Evolutionary conservation across 768 basidiomycete species (phyloP).

Genomic region (Nidularia sp.): DNA sequence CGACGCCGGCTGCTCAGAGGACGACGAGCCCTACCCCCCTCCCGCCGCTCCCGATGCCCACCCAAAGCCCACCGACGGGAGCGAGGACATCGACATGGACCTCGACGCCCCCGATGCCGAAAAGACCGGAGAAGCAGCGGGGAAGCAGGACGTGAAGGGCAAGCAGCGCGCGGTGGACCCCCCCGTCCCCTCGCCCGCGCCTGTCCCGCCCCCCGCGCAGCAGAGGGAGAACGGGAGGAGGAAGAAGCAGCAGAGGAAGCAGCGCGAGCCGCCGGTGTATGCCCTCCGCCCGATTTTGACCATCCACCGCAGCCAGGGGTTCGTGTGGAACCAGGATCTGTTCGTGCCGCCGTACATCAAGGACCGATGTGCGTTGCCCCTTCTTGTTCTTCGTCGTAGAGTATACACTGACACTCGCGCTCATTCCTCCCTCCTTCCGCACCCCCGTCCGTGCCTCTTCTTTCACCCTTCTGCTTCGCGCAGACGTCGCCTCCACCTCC

Average conservation of each 20-base stretch:
- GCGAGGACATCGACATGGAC: slow-evolving; percentile 35
- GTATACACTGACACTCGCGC: slow-evolving; percentile 10
- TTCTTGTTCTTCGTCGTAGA: slow-evolving; percentile 11
- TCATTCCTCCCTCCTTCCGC: slow-evolving; percentile 1
- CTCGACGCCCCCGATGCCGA: slow-evolving; percentile 58
- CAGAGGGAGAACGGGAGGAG: slow-evolving; percentile 42
- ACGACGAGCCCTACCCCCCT: slow-evolving; percentile 57
- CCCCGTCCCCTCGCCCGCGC: too few relatives aligned
- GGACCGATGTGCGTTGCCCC: slow-evolving; percentile 69
- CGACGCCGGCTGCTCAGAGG: slow-evolving; percentile 70
- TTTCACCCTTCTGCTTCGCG: too few relatives aligned
- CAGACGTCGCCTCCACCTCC: slow-evolving; percentile 81
- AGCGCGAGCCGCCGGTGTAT: slow-evolving; percentile 36
- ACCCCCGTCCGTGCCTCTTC: too few relatives aligned
- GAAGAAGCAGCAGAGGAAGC: slow-evolving; percentile 50
- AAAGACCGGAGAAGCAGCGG: slow-evolving; percentile 29
- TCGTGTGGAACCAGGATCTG: slow-evolving; percentile 92
- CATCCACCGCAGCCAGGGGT: slow-evolving; percentile 83
- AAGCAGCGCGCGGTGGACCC: slow-evolving; percentile 78
- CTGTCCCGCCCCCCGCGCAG: too few relatives aligned
- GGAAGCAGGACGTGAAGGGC: slow-evolving; percentile 56
- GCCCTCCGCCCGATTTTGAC: slow-evolving; percentile 80
- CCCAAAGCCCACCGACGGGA: slow-evolving; percentile 14
- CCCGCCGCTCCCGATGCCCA: too few relatives aligned
- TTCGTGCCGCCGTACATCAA: slow-evolving; percentile 89